Percentiles rank a stretch among this genome's conserved stretches.
Conservation (phyloP, 2,329 filamentous ascomycete species). For the Chrysoporthe austroafricana region DNA sequence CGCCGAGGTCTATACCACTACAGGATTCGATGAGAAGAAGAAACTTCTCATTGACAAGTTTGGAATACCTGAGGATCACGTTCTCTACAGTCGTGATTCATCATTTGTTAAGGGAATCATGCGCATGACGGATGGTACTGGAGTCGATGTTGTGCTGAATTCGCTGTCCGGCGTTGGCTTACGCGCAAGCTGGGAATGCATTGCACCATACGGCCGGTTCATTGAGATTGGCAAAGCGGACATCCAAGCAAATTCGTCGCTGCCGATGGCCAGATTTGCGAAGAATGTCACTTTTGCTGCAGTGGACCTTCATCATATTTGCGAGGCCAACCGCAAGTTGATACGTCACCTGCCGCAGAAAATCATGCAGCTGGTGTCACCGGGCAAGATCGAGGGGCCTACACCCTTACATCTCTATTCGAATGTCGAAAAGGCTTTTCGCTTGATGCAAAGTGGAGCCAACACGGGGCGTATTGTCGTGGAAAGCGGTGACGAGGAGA, state of each 20-base stretch:
- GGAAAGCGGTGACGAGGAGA: too few relatives aligned
- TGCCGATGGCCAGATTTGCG: background rate
- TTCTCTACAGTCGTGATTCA: background rate
- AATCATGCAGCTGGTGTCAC: too few relatives aligned
- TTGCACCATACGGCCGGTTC: background rate
- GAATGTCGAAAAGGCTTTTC: too few relatives aligned
- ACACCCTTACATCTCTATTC: too few relatives aligned
- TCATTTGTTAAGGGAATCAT: background rate
- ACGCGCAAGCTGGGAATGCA: background rate
- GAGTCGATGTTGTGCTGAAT: slow-evolving; percentile 1
- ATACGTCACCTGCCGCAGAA: too few relatives aligned
- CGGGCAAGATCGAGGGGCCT: too few relatives aligned
- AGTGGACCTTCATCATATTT: background rate
- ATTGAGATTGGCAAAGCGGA: background rate
- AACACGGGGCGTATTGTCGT: too few relatives aligned
- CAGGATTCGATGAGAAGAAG: background rate
- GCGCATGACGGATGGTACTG: background rate
- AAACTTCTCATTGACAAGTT: background rate
- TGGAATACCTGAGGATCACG: background rate
- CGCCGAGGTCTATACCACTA: slow-evolving; percentile 3
- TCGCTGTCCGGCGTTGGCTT: background rate
- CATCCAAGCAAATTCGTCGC: background rate
- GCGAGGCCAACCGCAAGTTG: too few relatives aligned
- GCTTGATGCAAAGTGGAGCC: too few relatives aligned
- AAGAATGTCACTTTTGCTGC: background rate